A percentile compares a stretch with the other conserved stretches of the same genome.
phyloP scores from a whole-genome alignment of 2,329 filamentous ascomycete species.

The Aspergillus ochraceoroseus region DNA sequence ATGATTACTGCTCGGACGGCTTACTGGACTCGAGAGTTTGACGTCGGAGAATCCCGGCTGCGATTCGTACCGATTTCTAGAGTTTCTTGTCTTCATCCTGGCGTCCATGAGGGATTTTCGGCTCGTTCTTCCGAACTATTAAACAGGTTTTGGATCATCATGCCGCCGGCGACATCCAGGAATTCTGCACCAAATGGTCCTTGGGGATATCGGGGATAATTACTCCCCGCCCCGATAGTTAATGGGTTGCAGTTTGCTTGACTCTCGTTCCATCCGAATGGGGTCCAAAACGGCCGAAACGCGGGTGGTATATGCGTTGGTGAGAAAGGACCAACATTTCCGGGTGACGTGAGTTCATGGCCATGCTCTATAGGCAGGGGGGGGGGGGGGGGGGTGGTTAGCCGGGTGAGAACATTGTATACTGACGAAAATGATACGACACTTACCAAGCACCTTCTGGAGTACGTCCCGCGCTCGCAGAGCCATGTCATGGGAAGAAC shows the following conservation, averaged over 20 bases:
- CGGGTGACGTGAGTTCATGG: conserved; percentile 3
- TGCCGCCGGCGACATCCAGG: conserved; percentile 18
- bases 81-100: not conserved
- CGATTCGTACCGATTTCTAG: no score
- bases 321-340: conserved; percentile 7
- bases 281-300: conserved; percentile 12
- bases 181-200: conserved; percentile 21
- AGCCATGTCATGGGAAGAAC: conserved; percentile 22
- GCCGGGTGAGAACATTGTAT: no score
- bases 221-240: conserved; percentile 12
- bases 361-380: conserved; percentile 6
- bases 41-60: no score
- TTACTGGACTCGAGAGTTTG: no score
- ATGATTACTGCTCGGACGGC: no score
- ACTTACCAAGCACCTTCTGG: conserved; percentile 19
- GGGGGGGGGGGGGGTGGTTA: not conserved
- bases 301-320: conserved; percentile 9
- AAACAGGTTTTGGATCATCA: conserved; percentile 22
- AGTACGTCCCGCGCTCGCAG: conserved; percentile 18
- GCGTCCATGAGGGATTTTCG: conserved; percentile 2
- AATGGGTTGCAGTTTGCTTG: conserved; percentile 13
- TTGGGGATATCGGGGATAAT: conserved; percentile 15
- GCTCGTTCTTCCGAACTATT: conserved; percentile 13
- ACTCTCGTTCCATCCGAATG: conserved; percentile 6
- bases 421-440: no score